Percentiles rank a stretch among this genome's conserved stretches.
Conservation (phyloP, 768 basidiomycete genomes). For the Gyrodon lividus region DNA sequence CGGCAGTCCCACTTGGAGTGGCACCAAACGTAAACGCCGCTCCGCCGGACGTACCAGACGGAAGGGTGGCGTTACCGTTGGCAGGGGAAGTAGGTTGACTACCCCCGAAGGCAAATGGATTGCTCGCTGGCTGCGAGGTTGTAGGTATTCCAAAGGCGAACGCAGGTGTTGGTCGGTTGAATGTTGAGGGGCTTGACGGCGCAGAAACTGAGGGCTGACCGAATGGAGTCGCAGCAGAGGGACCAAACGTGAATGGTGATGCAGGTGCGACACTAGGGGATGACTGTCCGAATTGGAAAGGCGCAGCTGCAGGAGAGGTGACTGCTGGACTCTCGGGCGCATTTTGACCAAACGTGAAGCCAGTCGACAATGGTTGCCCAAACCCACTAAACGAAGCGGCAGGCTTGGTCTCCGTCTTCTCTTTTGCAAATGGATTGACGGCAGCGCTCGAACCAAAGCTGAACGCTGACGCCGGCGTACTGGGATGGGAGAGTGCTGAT, state of each 20-base stretch:
- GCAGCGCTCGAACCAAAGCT: conserved; percentile 30
- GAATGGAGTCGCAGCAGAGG: conserved; percentile 40
- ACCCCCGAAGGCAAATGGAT: conserved; percentile 49
- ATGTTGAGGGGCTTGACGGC: conserved; percentile 59
- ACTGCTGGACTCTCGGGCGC: conserved; percentile 39
- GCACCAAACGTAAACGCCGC: conserved; percentile 39
- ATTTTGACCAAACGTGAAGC: conserved; percentile 49
- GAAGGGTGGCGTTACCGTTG: conserved; percentile 34
- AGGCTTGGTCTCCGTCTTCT: conserved; percentile 46
- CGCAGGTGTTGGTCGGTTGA: conserved; percentile 42
- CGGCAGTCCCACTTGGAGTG: conserved; percentile 31
- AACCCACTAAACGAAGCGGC: conserved; percentile 48
- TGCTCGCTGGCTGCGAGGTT: conserved; percentile 33
- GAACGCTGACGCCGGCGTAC: conserved; percentile 33
- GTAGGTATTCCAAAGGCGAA: conserved; percentile 48
- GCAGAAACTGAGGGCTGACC: conserved; percentile 46
- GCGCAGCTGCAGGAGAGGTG: conserved; percentile 36
- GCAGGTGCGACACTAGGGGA: conserved; percentile 36
- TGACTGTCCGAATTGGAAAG: conserved; percentile 50
- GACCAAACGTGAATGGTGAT: conserved; percentile 47
- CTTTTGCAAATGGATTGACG: conserved; percentile 50
- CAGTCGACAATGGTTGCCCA: conserved; percentile 40
- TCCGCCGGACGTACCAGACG: conserved; percentile 26
- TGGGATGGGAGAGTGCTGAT: conserved; percentile 31
- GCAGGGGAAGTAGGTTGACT: conserved; percentile 63